These are phyloP conservation scores for Fusarium pseudograminearum DNA, from an alignment of 2,329 filamentous ascomycete species.

Conservation along the genomic window DNA sequence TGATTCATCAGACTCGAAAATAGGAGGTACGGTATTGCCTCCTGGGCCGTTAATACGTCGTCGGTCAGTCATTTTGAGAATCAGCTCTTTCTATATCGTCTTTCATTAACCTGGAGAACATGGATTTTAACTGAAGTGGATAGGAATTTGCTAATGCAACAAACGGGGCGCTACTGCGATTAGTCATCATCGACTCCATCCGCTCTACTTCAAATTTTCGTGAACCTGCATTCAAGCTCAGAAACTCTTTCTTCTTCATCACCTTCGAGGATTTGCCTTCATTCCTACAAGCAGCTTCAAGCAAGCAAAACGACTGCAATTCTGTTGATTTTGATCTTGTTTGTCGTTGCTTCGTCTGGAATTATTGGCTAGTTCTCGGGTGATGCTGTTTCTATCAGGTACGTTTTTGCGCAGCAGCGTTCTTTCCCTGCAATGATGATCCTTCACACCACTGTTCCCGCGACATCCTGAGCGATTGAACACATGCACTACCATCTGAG, in stretches of 20 bases:
- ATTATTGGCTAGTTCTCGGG: not conserved
- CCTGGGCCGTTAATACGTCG: slow-evolving; percentile 90
- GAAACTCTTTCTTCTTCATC: slow-evolving; percentile 33
- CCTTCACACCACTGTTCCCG: slow-evolving; percentile 69
- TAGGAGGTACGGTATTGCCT: slow-evolving; percentile 79
- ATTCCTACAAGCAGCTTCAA: not conserved
- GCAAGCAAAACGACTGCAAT: slow-evolving; percentile 2
- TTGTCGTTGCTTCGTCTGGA: not conserved
- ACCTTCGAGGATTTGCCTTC: slow-evolving; percentile 16
- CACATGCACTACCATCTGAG: slow-evolving; percentile 84
- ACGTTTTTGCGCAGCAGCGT: slow-evolving; percentile 33
- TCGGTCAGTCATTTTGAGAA: slow-evolving; percentile 77
- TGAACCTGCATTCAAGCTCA: not conserved
- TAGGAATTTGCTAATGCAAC: slow-evolving; percentile 30
- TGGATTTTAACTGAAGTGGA: slow-evolving; percentile 38
- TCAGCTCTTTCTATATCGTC: slow-evolving; percentile 7
- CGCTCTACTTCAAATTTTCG: slow-evolving; percentile 41
- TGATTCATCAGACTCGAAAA: slow-evolving; percentile 69
- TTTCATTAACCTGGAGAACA: slow-evolving; percentile 16
- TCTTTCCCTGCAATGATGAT: slow-evolving; percentile 62
- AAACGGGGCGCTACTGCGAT: slow-evolving; percentile 21
- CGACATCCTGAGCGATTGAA: slow-evolving; percentile 71
- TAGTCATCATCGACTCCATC: slow-evolving; percentile 42
- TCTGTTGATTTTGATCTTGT: not conserved
- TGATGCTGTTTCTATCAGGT: slow-evolving; percentile 34